Evolutionary conservation across 345 rosid genomes (phyloP).

Genomic region (Cardamine occulta): DNA sequence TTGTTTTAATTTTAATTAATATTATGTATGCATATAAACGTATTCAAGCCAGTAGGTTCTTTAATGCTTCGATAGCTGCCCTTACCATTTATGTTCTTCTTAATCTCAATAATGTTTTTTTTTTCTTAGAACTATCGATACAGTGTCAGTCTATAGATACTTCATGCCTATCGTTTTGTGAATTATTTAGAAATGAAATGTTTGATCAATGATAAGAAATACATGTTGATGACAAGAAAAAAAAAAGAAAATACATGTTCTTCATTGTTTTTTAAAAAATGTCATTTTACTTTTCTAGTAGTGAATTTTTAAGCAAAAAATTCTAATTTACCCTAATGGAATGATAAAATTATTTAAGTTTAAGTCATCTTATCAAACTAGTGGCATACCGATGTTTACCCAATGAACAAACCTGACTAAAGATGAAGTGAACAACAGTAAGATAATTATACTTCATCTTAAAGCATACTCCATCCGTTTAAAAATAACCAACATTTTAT

Average conservation of each 20-base stretch:
- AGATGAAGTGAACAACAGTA: neutral
- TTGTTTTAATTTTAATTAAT: neutral
- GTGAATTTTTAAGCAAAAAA: no score
- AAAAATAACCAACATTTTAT: no score
- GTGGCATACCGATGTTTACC: neutral
- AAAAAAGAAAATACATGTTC: no score
- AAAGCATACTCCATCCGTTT: no score
- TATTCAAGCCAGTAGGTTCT: constrained; percentile 48
- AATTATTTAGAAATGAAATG: neutral
- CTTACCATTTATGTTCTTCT: constrained; percentile 12
- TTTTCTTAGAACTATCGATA: neutral
- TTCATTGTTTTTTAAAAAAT: no score
- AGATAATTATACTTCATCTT: neutral
- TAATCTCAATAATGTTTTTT: neutral
- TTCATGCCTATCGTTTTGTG: neutral
- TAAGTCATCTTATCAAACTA: no score
- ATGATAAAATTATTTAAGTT: no score
- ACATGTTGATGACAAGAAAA: no score
- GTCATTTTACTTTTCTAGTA: no score
- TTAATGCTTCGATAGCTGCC: constrained; percentile 25
- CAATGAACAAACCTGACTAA: neutral
- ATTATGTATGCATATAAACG: neutral
- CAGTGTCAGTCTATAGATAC: neutral
- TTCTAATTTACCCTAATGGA: no score
- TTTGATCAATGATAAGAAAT: no score